Percentiles rank a stretch among this genome's conserved stretches.
These are phyloP conservation scores for Schoenoplectus tabernaemontani DNA, from an alignment of 202 grass and related monocot genomes.

Conservation along the genomic window DNA sequence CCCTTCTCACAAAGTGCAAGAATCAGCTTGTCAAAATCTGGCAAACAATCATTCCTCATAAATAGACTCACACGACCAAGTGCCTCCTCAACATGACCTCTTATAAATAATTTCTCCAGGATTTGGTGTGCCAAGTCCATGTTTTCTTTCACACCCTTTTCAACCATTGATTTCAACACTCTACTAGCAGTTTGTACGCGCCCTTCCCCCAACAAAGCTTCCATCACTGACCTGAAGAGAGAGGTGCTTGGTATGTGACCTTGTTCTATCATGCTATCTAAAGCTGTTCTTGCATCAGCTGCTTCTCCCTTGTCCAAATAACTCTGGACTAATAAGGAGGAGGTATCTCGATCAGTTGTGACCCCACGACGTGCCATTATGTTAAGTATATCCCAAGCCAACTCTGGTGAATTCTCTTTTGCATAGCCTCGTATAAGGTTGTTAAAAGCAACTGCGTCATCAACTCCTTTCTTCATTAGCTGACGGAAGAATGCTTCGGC, in stretches of 20 bases:
- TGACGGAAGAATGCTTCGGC: conserved; percentile 86
- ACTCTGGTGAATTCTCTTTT: conserved; percentile 57
- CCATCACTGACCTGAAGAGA: conserved; percentile 80
- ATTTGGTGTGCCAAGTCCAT: conserved; percentile 66
- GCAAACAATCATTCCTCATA: conserved; percentile 53
- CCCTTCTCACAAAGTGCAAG: conserved; percentile 49
- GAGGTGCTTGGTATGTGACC: conserved; percentile 60
- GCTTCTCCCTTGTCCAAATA: conserved; percentile 67
- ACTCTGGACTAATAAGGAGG: conserved; percentile 50
- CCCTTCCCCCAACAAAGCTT: conserved; percentile 45
- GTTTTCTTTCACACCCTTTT: conserved; percentile 87
- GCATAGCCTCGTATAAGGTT: conserved; percentile 73
- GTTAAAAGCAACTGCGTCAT: conserved; percentile 67
- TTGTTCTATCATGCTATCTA: conserved; percentile 90
- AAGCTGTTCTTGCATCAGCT: conserved; percentile 58
- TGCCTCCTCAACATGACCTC: conserved; percentile 87
- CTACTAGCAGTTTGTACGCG: conserved; percentile 76
- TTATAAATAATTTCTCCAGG: conserved; percentile 61
- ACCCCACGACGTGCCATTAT: conserved; percentile 64
- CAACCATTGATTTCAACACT: conserved; percentile 91
- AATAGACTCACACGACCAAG: conserved; percentile 77
- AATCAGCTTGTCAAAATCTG: conserved; percentile 62
- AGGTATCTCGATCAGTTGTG: conserved; percentile 47
- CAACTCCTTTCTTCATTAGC: conserved; percentile 93
- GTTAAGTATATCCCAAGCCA: conserved; percentile 51